Percentiles rank a stretch among this genome's conserved stretches.
phyloP scores from a whole-genome alignment of 73 alveolate genomes.

The Paramecium pentaurelia region DNA sequence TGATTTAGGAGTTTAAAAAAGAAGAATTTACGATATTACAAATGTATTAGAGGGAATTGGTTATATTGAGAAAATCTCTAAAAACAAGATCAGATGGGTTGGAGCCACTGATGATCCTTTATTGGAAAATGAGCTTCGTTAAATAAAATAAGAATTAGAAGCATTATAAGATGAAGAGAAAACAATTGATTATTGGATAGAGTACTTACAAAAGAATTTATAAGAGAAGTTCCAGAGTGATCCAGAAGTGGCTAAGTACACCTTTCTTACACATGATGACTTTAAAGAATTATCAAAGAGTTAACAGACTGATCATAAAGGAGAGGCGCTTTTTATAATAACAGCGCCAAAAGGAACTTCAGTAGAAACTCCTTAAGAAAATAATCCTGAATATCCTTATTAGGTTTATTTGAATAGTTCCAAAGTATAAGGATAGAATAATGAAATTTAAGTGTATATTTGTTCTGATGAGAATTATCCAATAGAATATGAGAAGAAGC shows the following conservation, averaged over 20 bases:
- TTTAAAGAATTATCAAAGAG: conserved; percentile 59
- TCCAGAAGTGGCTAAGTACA: conserved; percentile 62
- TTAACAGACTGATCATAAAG: conserved; percentile 4
- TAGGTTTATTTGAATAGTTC: conserved; percentile 45
- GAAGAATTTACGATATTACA: conserved; percentile 71
- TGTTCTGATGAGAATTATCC: conserved; percentile 61
- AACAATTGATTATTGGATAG: conserved; percentile 66
- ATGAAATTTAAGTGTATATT: conserved; percentile 54
- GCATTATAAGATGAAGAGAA: conserved; percentile 57
- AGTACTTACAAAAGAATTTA: conserved; percentile 55
- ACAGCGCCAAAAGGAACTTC: conserved; percentile 72
- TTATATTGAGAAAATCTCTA: conserved; percentile 62
- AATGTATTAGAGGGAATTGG: conserved; percentile 75
- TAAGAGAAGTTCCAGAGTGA: conserved; percentile 49
- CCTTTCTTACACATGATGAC: conserved; percentile 67
- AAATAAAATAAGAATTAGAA: conserved; percentile 57
- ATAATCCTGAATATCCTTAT: conserved; percentile 50
- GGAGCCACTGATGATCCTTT: conserved; percentile 65
- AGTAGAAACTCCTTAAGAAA: conserved; percentile 61
- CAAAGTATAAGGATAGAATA: conserved; percentile 14
- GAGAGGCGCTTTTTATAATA: conserved; percentile 63
- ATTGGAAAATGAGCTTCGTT: conserved; percentile 26
- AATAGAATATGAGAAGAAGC: conserved; percentile 24
- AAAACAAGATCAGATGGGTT: conserved; percentile 67
- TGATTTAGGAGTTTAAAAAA: conserved; percentile 57